phyloP scores from a whole-genome alignment of 1,139 yeast genomes.

The Debaryomycetaceae sp. region DNA sequence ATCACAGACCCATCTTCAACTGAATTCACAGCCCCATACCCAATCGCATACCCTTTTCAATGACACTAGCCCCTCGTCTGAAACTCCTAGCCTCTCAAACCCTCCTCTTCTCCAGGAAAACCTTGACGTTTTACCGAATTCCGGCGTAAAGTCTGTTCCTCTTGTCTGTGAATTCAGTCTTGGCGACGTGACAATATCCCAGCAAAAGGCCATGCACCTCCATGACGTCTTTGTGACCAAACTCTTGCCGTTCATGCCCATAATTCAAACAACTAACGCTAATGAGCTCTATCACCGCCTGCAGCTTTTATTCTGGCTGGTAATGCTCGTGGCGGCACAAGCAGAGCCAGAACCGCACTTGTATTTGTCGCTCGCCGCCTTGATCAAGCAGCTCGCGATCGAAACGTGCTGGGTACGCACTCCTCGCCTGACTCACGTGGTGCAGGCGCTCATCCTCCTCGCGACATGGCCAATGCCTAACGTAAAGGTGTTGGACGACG shows the following conservation, averaged over 20 bases:
- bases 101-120: conserved; percentile 14
- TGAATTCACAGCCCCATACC: conserved; percentile 1
- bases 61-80: background rate
- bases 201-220: conserved; percentile 58
- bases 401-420: conserved; percentile 92
- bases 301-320: conserved; percentile 83
- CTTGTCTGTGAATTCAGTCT: conserved; percentile 55
- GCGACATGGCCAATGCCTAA: conserved; percentile 92
- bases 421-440: conserved; percentile 87
- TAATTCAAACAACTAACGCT: conserved; percentile 60
- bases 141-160: conserved; percentile 11
- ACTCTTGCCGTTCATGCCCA: conserved; percentile 71
- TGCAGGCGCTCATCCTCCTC: conserved; percentile 74
- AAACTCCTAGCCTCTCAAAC: conserved; percentile 5
- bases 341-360: conserved; percentile 82
- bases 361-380: conserved; percentile 63
- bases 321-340: conserved; percentile 73
- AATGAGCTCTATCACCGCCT: conserved; percentile 75
- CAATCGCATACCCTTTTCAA: conserved; percentile 2
- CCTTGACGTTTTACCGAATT: conserved; percentile 12
- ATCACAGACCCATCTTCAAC: too few species aligned
- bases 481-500: conserved; percentile 85
- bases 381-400: conserved; percentile 79
- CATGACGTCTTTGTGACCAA: conserved; percentile 58
- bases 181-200: conserved; percentile 62